Base-by-base conservation (phyloP, 2,329 filamentous ascomycete genomes). In the Purpureocillium lavendulum region DNA sequence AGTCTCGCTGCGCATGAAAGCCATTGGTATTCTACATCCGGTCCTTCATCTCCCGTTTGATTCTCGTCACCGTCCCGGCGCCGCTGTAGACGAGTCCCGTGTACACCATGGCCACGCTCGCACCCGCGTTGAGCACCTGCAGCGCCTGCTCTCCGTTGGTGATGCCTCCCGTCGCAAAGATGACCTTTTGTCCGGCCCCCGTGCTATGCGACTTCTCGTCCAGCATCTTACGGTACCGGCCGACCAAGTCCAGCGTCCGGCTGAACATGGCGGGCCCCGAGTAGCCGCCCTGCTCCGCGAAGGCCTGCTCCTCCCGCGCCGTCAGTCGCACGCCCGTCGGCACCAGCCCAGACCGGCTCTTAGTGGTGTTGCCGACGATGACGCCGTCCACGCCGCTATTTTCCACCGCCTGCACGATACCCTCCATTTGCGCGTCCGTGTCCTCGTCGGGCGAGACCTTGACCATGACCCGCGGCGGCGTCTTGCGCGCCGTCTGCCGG, bases 401-500 rank as follows among this genome's bases (percentile, higher is more conserved):
- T 69, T 80, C 84, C 11, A 95, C 81, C 0, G 89, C 89, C 50
- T 88, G 77, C 44, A 87, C 90, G 40, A 98, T 94, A 8, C 89
- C 92, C 32, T 82, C 75, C 45, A 98, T 77, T 58, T 98, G 88
- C 40, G 80, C 70, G 38, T 88, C 80, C 15, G 83, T 79, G 58
- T 96, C 87, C 64, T 97, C 92, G 52, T 98, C 92, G 0, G 92
- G 92, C 43, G 87, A 94, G 15, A 98, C 90, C 69, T 98, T 98
- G 53, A 98, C 92, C 87, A 98, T 95, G 42, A 98, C 87, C 46
- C 55, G 58, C 38, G 63, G 63, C 54, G 82, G 85, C 1, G 72
- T 77, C 57, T 77, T 83, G 49, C 89, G 73, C 21, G 84, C 71
- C 11, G 83, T 74, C 45, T 70, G 69, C 49, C 75, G 68, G 1